Conservation (phyloP, 1,139 yeast genomes). For the Blastobotrys arbuscula region DNA sequence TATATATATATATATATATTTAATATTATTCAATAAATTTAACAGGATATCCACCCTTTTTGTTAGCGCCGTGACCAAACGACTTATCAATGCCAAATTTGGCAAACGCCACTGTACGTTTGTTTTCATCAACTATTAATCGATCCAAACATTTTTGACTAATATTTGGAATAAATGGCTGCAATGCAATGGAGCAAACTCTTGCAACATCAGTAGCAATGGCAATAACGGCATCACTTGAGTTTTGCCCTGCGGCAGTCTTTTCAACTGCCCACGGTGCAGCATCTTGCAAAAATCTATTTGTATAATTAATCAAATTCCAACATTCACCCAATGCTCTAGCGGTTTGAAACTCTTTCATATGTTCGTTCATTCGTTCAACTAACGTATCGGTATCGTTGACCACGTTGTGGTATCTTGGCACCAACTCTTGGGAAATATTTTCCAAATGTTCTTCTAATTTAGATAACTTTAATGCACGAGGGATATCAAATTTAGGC, state of each 20-base stretch:
- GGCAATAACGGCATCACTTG: constrained; percentile 45
- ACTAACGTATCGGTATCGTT: constrained; percentile 31
- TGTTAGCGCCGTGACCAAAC: constrained; percentile 45
- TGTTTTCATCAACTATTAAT: constrained; percentile 44
- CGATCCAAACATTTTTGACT: constrained; percentile 56
- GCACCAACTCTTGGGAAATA: constrained; percentile 9
- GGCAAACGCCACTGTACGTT: constrained; percentile 42
- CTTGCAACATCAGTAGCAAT: constrained; percentile 69
- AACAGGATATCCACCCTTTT: constrained; percentile 36
- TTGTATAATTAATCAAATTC: constrained; percentile 55
- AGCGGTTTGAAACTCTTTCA: constrained; percentile 49
- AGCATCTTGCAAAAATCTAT: constrained; percentile 48
- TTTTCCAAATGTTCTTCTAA: neutral
- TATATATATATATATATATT: no score
- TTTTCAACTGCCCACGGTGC: constrained; percentile 50
- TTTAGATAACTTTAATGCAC: constrained; percentile 11
- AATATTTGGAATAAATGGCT: constrained; percentile 68
- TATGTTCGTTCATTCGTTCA: constrained; percentile 39
- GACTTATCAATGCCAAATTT: constrained; percentile 43
- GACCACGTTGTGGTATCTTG: constrained; percentile 23
- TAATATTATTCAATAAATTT: constrained; percentile 7
- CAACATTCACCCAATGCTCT: constrained; percentile 58
- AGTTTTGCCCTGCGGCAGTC: constrained; percentile 11
- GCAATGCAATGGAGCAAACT: constrained; percentile 57
- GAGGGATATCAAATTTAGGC: constrained; percentile 53